Evolutionary conservation across 2,329 filamentous ascomycete species (phyloP), one percentile per base, ranked within the genome.

Genomic region (Stemphylium lycopersici): DNA sequence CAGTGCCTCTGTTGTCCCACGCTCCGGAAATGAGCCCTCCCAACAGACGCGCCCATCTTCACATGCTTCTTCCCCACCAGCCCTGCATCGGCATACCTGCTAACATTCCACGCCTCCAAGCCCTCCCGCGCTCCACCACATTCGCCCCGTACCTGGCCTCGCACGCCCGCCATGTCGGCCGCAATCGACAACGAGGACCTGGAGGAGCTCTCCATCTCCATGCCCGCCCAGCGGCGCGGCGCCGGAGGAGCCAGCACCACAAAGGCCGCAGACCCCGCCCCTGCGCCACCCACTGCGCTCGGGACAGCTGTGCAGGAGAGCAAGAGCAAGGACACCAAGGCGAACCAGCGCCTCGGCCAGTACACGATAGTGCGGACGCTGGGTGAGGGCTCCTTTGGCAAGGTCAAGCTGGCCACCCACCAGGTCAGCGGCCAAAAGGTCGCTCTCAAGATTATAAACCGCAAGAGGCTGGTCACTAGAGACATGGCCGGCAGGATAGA

Each of bases 401-500:
- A 99, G 80, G 95, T 99, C 75, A 98, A 98, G 82, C 85, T 99
- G 67, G 95, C 95, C 18, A 90, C 93, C 37, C 95, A 99, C 74
- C 87, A 91, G 69, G 87, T 92, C 65, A 98, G 91, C 64, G 90
- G 90, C 61, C 93, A 98, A 77, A 91, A 97, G 79, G 95, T 99
- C 45, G 95, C 95, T 24, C 84, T 99, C 72, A 99, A 99, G 83
- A 97, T 98, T 72, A 99, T 99, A 71, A 90, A 92, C 37, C 86
- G 95, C 63, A 95, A 95, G 81, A 96, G 97, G 81, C 84, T 99
- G 70, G 91, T 97, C 67, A 98, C 93, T 66, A 85, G 93, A 70
- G 95, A 99, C 77, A 98, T 99, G 95, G 93, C 96, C 48, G 95
- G 95, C 56, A 87, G 95, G 57, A 96, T 99, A 61, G 95, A 99